Conservation (phyloP, 2,329 filamentous ascomycete genomes). For the Saccharata proteae region DNA sequence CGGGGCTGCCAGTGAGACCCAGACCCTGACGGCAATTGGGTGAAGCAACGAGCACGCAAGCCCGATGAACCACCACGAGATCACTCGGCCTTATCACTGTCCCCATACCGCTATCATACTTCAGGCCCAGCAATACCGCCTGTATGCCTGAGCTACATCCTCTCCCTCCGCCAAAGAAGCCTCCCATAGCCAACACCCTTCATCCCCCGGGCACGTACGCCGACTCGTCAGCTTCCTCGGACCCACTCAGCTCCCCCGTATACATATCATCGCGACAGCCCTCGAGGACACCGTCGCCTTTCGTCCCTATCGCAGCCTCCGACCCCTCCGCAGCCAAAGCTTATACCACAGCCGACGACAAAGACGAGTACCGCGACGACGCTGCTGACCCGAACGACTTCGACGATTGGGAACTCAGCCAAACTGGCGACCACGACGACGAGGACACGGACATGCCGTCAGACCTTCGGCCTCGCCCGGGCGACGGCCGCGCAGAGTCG, state of each 20-base stretch:
- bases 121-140: constrained; percentile 6
- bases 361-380: constrained; percentile 11
- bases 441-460: constrained; percentile 34
- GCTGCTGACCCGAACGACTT: constrained; percentile 20
- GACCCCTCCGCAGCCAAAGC: constrained; percentile 9
- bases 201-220: constrained; percentile 2
- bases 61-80: too few relatives aligned
- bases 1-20: too few relatives aligned
- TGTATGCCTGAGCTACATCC: constrained; percentile 8
- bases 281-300: constrained; percentile 17
- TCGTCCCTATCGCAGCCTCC: constrained; percentile 10
- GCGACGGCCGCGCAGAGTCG: constrained; percentile 32
- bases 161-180: constrained; percentile 1
- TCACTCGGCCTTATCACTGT: neutral
- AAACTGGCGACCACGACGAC: constrained; percentile 1
- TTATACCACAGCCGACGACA: constrained; percentile 7
- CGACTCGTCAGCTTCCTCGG: constrained; percentile 9
- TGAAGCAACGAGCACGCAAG: too few relatives aligned
- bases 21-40: too few relatives aligned
- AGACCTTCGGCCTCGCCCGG: constrained; percentile 31
- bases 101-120: constrained; percentile 5
- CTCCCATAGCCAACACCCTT: too few relatives aligned
- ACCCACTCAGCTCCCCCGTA: constrained; percentile 14
- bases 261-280: constrained; percentile 13
- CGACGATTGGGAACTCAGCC: constrained; percentile 28